Evolutionary conservation across 1,284 basidiomycete genomes (phyloP).

Genomic region (Cutaneotrichosporon cavernicola): DNA sequence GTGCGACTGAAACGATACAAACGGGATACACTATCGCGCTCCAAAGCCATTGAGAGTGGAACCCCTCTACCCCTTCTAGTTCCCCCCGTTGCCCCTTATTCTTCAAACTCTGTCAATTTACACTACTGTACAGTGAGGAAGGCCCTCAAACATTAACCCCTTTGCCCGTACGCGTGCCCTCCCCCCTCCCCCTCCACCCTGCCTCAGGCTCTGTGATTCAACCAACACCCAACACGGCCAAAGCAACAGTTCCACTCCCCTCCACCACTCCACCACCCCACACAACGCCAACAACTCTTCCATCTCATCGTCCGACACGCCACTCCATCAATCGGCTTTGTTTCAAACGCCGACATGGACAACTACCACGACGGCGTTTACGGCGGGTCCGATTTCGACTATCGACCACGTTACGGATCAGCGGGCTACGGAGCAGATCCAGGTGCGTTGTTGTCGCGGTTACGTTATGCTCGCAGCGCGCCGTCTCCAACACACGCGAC

Average conservation of each 20-base stretch:
- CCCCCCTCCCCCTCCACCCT: background rate
- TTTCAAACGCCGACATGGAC: constrained; percentile 3
- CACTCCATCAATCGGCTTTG: background rate
- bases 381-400: constrained; percentile 5
- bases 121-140: background rate
- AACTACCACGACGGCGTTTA: constrained; percentile 10
- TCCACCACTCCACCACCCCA: background rate
- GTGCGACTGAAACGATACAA: too few relatives aligned
- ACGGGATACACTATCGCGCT: background rate
- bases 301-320: constrained; percentile 1
- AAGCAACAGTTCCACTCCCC: background rate
- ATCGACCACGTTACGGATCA: constrained; percentile 1
- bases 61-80: background rate
- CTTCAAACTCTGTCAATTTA: background rate
- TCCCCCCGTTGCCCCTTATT: background rate
- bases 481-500: background rate
- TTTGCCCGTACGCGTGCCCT: background rate
- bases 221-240: background rate
- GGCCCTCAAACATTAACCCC: background rate
- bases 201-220: too few relatives aligned
- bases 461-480: background rate
- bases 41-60: background rate
- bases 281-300: background rate
- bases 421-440: constrained; percentile 1
- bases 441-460: background rate